Percentiles rank a stretch among this genome's conserved stretches.
Evolutionary conservation across 345 rosid genomes (phyloP).

Genomic region (Brassica nigra): DNA sequence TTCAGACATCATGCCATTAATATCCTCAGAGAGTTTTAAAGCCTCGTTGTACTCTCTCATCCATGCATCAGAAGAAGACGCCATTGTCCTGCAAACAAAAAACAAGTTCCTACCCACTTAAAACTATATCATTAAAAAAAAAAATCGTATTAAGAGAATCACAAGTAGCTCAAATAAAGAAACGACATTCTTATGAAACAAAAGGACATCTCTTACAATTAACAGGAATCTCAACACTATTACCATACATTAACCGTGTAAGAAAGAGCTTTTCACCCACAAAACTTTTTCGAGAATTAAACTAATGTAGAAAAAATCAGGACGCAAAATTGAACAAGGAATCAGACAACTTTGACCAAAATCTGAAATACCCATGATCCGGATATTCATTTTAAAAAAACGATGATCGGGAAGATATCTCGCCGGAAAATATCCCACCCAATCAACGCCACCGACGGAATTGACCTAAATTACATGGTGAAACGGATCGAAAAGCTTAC

Average conservation of each 20-base stretch:
- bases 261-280: neutral
- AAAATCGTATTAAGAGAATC: neutral
- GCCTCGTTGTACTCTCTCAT: slow-evolving; percentile 84
- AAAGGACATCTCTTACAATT: neutral
- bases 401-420: slow-evolving; percentile 2
- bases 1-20: slow-evolving; percentile 82
- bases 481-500: slow-evolving; percentile 11
- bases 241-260: neutral
- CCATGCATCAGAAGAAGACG: slow-evolving; percentile 77
- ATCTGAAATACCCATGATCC: neutral
- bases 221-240: neutral
- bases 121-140: neutral
- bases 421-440: neutral
- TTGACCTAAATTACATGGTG: slow-evolving; percentile 18
- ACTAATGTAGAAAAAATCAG: neutral
- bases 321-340: neutral
- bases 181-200: too few species aligned
- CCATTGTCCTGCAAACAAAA: slow-evolving; percentile 50
- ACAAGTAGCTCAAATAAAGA: slow-evolving; percentile 2
- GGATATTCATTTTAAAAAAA: neutral
- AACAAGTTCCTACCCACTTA: neutral
- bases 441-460: neutral
- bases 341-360: neutral
- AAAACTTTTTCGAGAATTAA: neutral
- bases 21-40: slow-evolving; percentile 71